These are phyloP conservation scores for Blastobotrys elegans DNA, from an alignment of 1,139 yeast species.

Conservation along the genomic window DNA sequence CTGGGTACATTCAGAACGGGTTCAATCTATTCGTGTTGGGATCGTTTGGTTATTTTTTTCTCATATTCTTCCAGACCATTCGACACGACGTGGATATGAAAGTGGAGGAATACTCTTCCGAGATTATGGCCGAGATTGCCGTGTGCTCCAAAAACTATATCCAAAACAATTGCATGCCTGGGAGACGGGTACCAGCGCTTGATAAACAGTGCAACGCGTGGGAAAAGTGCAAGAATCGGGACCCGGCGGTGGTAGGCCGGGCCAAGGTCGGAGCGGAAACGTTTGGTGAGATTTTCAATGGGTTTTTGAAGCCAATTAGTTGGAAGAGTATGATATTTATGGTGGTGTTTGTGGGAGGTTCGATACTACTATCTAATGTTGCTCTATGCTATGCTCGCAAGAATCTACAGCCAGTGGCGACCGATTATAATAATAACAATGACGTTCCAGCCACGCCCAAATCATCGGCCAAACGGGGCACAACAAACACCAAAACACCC, in stretches of 20 bases:
- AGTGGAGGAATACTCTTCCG: slow-evolving; percentile 57
- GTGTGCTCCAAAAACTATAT: slow-evolving; percentile 66
- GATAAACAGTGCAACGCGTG: slow-evolving; percentile 68
- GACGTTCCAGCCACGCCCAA: background rate
- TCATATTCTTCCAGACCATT: slow-evolving; percentile 54
- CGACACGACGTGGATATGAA: slow-evolving; percentile 66
- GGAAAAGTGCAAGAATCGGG: slow-evolving; percentile 83
- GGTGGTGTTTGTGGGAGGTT: slow-evolving; percentile 41
- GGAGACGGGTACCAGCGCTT: slow-evolving; percentile 58
- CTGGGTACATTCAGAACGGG: slow-evolving; percentile 65
- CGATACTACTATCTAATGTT: slow-evolving; percentile 32
- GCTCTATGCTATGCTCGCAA: slow-evolving; percentile 11
- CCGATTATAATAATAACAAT: background rate
- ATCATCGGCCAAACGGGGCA: background rate
- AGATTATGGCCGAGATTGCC: slow-evolving; percentile 61
- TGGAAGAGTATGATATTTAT: slow-evolving; percentile 65
- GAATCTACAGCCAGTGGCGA: slow-evolving; percentile 12
- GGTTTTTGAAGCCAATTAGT: slow-evolving; percentile 68
- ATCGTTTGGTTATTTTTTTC: slow-evolving; percentile 50
- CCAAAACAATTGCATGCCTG: slow-evolving; percentile 62
- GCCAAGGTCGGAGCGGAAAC: slow-evolving; percentile 78
- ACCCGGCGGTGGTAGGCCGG: slow-evolving; percentile 72
- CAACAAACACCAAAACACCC: slow-evolving; percentile 5
- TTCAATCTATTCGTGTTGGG: slow-evolving; percentile 59
- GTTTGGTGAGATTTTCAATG: slow-evolving; percentile 74